phyloP scores from a whole-genome alignment of 495 filamentous ascomycete species.

The Penicillium samsonianum region DNA sequence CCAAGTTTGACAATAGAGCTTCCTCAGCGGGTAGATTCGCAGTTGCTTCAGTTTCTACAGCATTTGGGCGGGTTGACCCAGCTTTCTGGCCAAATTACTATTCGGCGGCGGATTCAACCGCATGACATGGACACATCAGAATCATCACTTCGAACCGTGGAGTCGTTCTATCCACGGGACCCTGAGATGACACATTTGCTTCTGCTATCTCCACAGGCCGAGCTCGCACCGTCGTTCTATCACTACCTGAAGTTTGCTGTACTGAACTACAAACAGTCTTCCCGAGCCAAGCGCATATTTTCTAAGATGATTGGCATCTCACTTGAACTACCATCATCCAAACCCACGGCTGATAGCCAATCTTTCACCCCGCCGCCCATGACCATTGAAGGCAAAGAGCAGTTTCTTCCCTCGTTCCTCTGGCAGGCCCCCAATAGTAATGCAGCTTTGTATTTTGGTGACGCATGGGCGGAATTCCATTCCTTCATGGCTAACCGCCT shows the following conservation, averaged over 20 bases:
- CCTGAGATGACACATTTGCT: constrained; percentile 67
- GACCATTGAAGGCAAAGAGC: constrained; percentile 21
- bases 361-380: constrained; percentile 52
- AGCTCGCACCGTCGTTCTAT: constrained; percentile 73
- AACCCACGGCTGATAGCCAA: constrained; percentile 55
- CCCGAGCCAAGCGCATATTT: constrained; percentile 41
- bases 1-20: constrained; percentile 82
- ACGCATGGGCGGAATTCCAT: constrained; percentile 81
- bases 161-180: constrained; percentile 76
- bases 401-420: constrained; percentile 59
- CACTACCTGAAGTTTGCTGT: constrained; percentile 78
- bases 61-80: constrained; percentile 65
- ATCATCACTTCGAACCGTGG: constrained; percentile 68
- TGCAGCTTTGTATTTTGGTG: constrained; percentile 76
- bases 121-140: constrained; percentile 58
- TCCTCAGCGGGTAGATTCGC: constrained; percentile 61
- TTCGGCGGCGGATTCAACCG: constrained; percentile 69
- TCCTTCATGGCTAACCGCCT: constrained; percentile 65
- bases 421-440: constrained; percentile 83
- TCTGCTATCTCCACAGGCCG: constrained; percentile 71
- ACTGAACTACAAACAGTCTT: constrained; percentile 73
- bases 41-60: constrained; percentile 60
- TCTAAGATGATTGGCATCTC: constrained; percentile 69
- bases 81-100: constrained; percentile 49
- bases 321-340: constrained; percentile 66